These are phyloP conservation scores for Amauroascus verrucosus DNA, from an alignment of 2,329 filamentous ascomycete species.

Conservation along the genomic window DNA sequence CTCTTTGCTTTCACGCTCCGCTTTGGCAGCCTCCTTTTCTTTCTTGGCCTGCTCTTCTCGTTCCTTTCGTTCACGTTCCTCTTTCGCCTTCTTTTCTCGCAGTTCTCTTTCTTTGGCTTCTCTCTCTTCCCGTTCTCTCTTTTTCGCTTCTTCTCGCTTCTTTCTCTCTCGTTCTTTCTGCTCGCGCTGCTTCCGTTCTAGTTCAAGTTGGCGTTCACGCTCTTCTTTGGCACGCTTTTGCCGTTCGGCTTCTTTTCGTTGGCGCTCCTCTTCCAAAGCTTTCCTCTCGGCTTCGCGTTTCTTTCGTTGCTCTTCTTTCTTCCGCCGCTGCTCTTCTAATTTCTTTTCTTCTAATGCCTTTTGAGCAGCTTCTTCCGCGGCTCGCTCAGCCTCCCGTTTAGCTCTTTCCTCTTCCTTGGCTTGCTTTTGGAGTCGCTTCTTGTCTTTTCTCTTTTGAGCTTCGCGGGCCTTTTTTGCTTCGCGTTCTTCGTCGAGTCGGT, in stretches of 20 bases:
- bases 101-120: constrained; percentile 61
- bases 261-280: constrained; percentile 77
- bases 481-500: constrained; percentile 61
- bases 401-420: constrained; percentile 85
- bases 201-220: constrained; percentile 72
- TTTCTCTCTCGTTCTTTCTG: constrained; percentile 73
- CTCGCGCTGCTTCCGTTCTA: constrained; percentile 72
- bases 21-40: constrained; percentile 42
- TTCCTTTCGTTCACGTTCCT: constrained; percentile 50
- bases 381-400: constrained; percentile 76
- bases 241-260: constrained; percentile 76
- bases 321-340: constrained; percentile 67
- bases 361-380: constrained; percentile 69
- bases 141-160: constrained; percentile 58
- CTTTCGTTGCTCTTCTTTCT: constrained; percentile 79
- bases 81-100: constrained; percentile 55
- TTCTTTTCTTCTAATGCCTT: constrained; percentile 68
- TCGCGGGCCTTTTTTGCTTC: constrained; percentile 91
- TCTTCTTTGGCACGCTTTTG: constrained; percentile 71
- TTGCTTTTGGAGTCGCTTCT: constrained; percentile 78
- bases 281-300: constrained; percentile 87
- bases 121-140: constrained; percentile 59
- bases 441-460: constrained; percentile 91
- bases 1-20: constrained; percentile 43
- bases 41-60: constrained; percentile 41